Conservation (phyloP, 2,329 filamentous ascomycete genomes). For the Ciborinia camelliae region DNA sequence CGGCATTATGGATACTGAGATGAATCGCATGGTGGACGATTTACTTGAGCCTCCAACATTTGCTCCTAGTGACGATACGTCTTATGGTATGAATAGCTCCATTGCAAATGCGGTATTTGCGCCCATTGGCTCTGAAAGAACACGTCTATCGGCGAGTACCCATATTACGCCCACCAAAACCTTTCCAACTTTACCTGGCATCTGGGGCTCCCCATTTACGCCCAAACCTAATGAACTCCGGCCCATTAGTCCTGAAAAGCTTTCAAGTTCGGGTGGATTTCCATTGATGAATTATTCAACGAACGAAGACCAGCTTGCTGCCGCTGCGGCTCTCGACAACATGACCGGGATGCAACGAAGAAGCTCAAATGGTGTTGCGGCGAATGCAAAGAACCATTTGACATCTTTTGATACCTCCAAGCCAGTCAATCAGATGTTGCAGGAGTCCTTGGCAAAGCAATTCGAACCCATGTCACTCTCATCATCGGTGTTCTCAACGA, state of each 20-base stretch:
- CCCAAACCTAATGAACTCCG: slow-evolving; percentile 42
- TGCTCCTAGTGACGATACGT: slow-evolving; percentile 43
- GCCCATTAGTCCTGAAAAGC: slow-evolving; percentile 40
- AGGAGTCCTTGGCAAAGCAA: slow-evolving; percentile 29
- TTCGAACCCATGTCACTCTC: slow-evolving; percentile 25
- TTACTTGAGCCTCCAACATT: slow-evolving; percentile 43
- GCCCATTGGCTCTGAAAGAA: slow-evolving; percentile 38
- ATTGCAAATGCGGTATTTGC: slow-evolving; percentile 52
- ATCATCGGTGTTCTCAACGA: slow-evolving; percentile 45
- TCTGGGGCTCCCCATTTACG: slow-evolving; percentile 46
- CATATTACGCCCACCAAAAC: slow-evolving; percentile 31
- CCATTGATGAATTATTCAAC: slow-evolving; percentile 37
- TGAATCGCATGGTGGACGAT: slow-evolving; percentile 57
- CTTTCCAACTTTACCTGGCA: slow-evolving; percentile 41
- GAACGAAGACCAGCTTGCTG: slow-evolving; percentile 26
- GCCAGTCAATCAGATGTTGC: slow-evolving; percentile 28
- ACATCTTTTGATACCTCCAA: slow-evolving; percentile 20
- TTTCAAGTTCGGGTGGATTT: slow-evolving; percentile 33
- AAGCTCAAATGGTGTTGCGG: slow-evolving; percentile 22
- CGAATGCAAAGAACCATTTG: slow-evolving; percentile 11
- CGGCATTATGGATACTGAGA: slow-evolving; percentile 44
- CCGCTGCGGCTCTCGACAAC: slow-evolving; percentile 31
- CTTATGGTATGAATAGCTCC: slow-evolving; percentile 53
- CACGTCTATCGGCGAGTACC: slow-evolving; percentile 36
- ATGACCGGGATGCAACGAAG: slow-evolving; percentile 24